Percentiles rank a stretch among this genome's conserved stretches.
Conservation (phyloP, 176 grass and related monocot genomes). For the Tillandsia fasciculata region DNA sequence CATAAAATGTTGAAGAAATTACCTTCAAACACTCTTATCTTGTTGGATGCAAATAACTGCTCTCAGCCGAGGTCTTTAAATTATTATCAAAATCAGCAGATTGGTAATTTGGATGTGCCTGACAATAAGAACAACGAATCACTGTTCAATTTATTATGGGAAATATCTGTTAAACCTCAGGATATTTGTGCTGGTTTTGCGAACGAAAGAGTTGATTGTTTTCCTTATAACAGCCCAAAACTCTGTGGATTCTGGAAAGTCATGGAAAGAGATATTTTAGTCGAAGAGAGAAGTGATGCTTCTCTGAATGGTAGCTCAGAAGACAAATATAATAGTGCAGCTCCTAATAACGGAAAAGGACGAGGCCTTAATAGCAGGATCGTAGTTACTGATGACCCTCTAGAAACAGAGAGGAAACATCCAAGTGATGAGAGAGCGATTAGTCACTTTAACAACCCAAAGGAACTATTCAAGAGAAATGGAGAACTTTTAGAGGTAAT, state of each 20-base stretch:
- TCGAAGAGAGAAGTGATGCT: constrained; percentile 26
- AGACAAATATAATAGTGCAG: constrained; percentile 17
- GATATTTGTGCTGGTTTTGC: constrained; percentile 61
- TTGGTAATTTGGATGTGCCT: constrained; percentile 29
- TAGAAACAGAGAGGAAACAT: constrained; percentile 48
- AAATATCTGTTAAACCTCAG: constrained; percentile 45
- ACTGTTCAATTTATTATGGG: constrained; percentile 52
- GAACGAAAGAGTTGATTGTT: constrained; percentile 54
- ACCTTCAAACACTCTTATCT: constrained; percentile 30
- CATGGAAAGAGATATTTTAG: constrained; percentile 25
- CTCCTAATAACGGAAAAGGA: constrained; percentile 20
- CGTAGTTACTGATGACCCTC: constrained; percentile 23
- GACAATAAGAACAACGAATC: constrained; percentile 36
- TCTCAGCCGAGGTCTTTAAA: constrained; percentile 27
- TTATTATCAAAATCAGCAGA: constrained; percentile 29
- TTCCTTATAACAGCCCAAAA: constrained; percentile 29
- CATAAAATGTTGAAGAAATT: constrained; percentile 36
- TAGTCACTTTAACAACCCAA: constrained; percentile 55
- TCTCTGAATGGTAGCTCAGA: constrained; percentile 25
- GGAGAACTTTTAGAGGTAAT: constrained; percentile 96
- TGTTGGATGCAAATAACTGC: constrained; percentile 42
- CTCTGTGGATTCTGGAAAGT: constrained; percentile 57
- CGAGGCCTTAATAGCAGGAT: constrained; percentile 6
- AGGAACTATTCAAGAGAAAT: constrained; percentile 65
- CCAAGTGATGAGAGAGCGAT: constrained; percentile 23